A percentile compares a stretch with the other conserved stretches of the same genome.
Conservation (phyloP, 2,329 filamentous ascomycete genomes). For the Cladosporium sphaerospermum region DNA sequence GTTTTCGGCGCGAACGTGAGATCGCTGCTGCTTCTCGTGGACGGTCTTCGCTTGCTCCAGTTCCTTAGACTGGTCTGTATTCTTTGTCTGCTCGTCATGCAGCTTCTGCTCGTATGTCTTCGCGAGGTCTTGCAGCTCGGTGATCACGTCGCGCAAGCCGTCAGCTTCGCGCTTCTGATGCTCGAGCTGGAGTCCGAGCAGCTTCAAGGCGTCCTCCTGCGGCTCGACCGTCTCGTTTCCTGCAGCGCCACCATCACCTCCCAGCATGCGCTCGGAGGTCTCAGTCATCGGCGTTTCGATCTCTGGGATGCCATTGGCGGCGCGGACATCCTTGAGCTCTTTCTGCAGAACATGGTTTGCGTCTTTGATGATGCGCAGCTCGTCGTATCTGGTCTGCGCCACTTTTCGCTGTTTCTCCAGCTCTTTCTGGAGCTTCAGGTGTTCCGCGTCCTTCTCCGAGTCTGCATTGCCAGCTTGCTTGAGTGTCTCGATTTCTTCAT, state of each 20-base stretch:
- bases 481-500: neutral
- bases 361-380: constrained; percentile 9
- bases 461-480: neutral
- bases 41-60: neutral
- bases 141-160: neutral
- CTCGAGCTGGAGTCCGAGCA: constrained; percentile 7
- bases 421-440: constrained; percentile 5
- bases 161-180: constrained; percentile 1
- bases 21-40: constrained; percentile 11
- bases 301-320: constrained; percentile 9
- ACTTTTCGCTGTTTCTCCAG: constrained; percentile 9
- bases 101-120: constrained; percentile 2
- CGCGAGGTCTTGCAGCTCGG: constrained; percentile 4
- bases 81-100: neutral
- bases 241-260: neutral
- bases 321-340: constrained; percentile 12
- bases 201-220: constrained; percentile 4
- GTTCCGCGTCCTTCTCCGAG: constrained; percentile 4
- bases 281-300: constrained; percentile 12
- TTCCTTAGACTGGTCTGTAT: neutral
- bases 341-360: constrained; percentile 9
- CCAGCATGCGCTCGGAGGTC: constrained; percentile 11
- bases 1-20: constrained; percentile 9
- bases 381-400: constrained; percentile 9
- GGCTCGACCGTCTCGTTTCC: neutral